phyloP scores from a whole-genome alignment of 2,329 filamentous ascomycete species.

The Diaporthe capsici region DNA sequence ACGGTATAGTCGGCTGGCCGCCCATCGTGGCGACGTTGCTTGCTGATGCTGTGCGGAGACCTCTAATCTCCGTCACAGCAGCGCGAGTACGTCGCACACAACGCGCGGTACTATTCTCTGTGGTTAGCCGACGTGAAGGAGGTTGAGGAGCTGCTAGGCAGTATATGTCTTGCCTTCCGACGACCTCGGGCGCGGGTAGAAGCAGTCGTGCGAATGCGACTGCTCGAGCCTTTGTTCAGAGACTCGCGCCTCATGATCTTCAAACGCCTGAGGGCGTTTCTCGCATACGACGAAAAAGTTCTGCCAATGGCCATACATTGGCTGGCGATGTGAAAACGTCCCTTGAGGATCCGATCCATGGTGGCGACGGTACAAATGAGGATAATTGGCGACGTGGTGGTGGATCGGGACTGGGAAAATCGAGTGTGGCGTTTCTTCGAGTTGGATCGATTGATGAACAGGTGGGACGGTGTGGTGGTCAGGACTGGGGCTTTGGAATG shows the following conservation, averaged over 20 bases:
- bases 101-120: neutral
- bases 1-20: neutral
- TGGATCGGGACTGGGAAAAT: neutral
- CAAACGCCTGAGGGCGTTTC: neutral
- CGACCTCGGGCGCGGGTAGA: too few relatives aligned
- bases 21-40: neutral
- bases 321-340: neutral
- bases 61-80: neutral
- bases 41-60: neutral
- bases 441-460: neutral
- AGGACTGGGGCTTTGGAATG: neutral
- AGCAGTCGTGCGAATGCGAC: neutral
- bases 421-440: neutral
- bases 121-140: neutral
- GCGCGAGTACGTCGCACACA: too few relatives aligned
- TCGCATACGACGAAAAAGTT: too few relatives aligned
- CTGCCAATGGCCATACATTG: neutral
- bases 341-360: neutral
- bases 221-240: neutral
- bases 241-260: neutral
- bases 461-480: neutral
- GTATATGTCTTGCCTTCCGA: neutral
- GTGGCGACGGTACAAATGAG: neutral
- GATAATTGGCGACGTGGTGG: neutral
- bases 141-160: neutral